Evolutionary conservation across 345 rosid species (phyloP).

Genomic region (Euphorbia pulcherrima): DNA sequence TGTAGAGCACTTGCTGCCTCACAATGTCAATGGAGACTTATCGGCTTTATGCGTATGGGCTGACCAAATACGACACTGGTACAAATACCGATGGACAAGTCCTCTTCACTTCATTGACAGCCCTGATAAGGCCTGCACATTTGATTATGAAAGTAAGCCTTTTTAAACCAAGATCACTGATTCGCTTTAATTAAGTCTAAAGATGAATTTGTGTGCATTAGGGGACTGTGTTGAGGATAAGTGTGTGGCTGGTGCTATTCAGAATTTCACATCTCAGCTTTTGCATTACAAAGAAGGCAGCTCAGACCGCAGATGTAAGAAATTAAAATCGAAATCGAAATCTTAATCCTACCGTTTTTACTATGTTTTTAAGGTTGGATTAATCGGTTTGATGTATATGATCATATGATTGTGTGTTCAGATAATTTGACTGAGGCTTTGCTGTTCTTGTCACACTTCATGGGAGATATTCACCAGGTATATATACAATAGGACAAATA

Average conservation of each 20-base stretch:
- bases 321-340: neutral
- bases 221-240: conserved; percentile 75
- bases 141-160: conserved; percentile 45
- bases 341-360: neutral
- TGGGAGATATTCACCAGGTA: conserved; percentile 96
- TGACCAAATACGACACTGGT: conserved; percentile 75
- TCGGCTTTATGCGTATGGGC: conserved; percentile 69
- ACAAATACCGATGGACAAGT: conserved; percentile 67
- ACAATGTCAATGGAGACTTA: conserved; percentile 45
- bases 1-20: conserved; percentile 50
- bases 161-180: neutral
- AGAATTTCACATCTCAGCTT: conserved; percentile 89
- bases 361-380: neutral
- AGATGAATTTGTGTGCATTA: conserved; percentile 19
- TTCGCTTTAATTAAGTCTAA: neutral
- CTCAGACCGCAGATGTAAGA: conserved; percentile 76
- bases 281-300: conserved; percentile 73
- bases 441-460: conserved; percentile 82
- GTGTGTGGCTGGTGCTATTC: conserved; percentile 88
- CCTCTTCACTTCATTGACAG: conserved; percentile 76
- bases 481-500: too few species aligned
- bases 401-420: conserved; percentile 17
- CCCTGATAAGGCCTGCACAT: conserved; percentile 58
- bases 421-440: conserved; percentile 95
- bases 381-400: neutral